Percentiles rank a stretch among this genome's conserved stretches.
These are phyloP conservation scores for Quercus bicolor DNA, from an alignment of 306 rosid genomes.

Conservation along the genomic window DNA sequence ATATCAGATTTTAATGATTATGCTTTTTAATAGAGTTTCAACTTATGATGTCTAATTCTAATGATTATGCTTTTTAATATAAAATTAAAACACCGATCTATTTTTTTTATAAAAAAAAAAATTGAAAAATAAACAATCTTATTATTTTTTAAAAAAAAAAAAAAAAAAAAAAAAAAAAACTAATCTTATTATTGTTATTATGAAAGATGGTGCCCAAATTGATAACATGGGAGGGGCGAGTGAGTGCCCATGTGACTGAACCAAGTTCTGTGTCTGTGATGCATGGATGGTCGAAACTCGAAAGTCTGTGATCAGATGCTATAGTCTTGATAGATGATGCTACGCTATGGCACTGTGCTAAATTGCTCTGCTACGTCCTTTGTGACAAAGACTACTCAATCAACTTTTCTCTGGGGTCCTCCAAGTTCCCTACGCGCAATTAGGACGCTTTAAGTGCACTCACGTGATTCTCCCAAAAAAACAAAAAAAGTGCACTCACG, in stretches of 20 bases:
- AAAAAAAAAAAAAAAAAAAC: no score
- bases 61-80: no score
- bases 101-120: no score
- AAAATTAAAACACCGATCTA: fast-evolving
- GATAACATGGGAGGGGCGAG: background rate
- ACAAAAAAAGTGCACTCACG: background rate
- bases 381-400: background rate
- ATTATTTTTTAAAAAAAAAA: no score
- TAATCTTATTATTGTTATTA: no score
- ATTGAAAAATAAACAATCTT: no score
- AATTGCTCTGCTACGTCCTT: background rate
- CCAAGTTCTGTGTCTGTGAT: background rate
- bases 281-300: background rate
- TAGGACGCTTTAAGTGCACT: background rate
- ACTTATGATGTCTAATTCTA: no score
- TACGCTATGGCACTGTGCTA: background rate
- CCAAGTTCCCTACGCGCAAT: background rate
- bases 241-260: background rate
- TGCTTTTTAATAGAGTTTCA: no score
- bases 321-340: background rate
- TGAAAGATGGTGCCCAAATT: background rate
- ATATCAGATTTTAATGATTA: no score
- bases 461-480: no score
- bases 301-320: background rate
- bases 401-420: background rate